Base-by-base conservation (phyloP, 2,329 filamentous ascomycete species). In the Epichloe festucae region DNA sequence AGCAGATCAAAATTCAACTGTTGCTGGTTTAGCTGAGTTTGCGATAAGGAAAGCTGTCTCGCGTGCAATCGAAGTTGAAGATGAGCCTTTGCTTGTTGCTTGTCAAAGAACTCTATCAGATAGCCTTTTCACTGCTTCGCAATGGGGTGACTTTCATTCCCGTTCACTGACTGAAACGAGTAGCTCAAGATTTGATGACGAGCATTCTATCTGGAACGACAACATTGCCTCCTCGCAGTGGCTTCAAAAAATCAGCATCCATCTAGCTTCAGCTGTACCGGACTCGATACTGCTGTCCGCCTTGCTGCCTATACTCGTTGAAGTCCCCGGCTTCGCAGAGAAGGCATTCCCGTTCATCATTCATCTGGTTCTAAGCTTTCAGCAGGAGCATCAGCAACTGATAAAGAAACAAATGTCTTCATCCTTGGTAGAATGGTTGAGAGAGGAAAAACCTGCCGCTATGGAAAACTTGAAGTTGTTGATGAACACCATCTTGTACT, bases 311-410 rank as follows among this genome's bases (percentile, higher is more conserved):
- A 76, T 93, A 40, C 70, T 96, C 4, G 66, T 72, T 12, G 74
- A 76, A 12, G 79, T 91, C 27, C 75, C 79, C 41, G 78, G 79
- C 0, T 82, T 96, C 61, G 85, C 89, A 0, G 77, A 83, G 54
- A 77, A 82, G 42, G 73, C 88, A 0, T 84, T 97, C 48, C 89
- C 90, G 0, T 94, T 87, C 57, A 78, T 97, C 50, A 72, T 95
- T 3, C 94, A 98, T 66, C 73, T 95, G 42, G 81, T 89, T 15
- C 73, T 98, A 0, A 71, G 82, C 1, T 77, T 79, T 41, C 84
- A 91, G 59, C 67, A 77, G n/a, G 76, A 84, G 31, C 73, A 75
- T 40, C 76, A 82, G 31, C 77, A 81, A 55, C 69, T 66, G 1
- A 69, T 81, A 35, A 85, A 82, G 51, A 73, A 76, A 7, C 68